These are phyloP conservation scores for Silene conica DNA, from an alignment of 148 eudicot species.

Conservation along the genomic window DNA sequence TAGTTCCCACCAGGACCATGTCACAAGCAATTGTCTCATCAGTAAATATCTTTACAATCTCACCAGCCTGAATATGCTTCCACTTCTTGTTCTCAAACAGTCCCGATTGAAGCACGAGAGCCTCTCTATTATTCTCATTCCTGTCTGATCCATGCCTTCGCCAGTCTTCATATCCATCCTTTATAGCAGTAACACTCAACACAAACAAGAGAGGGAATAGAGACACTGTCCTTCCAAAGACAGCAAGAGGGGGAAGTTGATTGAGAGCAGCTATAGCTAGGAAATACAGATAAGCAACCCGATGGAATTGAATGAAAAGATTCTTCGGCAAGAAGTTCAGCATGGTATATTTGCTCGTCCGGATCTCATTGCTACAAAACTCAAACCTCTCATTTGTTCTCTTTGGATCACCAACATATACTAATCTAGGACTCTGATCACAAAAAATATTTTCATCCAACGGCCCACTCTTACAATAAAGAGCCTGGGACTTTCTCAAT, in stretches of 20 bases:
- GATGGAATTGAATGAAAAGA: constrained; percentile 86
- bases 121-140: constrained; percentile 81
- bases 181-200: constrained; percentile 80
- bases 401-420: constrained; percentile 60
- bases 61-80: constrained; percentile 79
- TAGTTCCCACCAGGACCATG: constrained; percentile 75
- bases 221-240: constrained; percentile 88
- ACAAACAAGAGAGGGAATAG: constrained; percentile 92
- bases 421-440: constrained; percentile 53
- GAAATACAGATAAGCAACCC: constrained; percentile 91
- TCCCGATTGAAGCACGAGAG: constrained; percentile 63
- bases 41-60: constrained; percentile 70
- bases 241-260: constrained; percentile 97
- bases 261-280: constrained; percentile 83
- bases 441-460: constrained; percentile 54
- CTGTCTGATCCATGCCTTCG: constrained; percentile 88
- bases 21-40: constrained; percentile 88
- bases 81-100: constrained; percentile 53
- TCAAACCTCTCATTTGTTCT: constrained; percentile 69
- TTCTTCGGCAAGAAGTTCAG: constrained; percentile 88
- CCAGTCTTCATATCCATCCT: constrained; percentile 99
- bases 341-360: constrained; percentile 81
- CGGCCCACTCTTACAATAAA: constrained; percentile 60
- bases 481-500: constrained; percentile 43
- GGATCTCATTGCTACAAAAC: constrained; percentile 71